These are phyloP conservation scores for Camellia sinensis DNA, from an alignment of 148 eudicot genomes.

Conservation along the genomic window DNA sequence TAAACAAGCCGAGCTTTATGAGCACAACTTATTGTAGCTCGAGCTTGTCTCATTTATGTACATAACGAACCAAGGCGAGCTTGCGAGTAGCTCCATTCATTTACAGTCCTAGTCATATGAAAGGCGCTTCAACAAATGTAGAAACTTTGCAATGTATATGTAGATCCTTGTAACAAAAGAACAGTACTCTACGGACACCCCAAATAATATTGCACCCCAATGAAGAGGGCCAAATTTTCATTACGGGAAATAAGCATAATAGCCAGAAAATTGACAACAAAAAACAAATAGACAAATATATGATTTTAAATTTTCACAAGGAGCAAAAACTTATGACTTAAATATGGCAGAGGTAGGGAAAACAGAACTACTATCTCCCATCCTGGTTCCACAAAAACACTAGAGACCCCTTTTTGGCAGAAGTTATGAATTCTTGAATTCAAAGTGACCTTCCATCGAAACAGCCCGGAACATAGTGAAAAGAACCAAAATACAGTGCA, in stretches of 20 bases:
- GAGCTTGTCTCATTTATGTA: too few species aligned
- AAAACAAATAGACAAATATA: neutral
- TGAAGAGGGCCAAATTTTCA: neutral
- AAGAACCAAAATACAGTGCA: too few species aligned
- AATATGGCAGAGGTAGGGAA: neutral
- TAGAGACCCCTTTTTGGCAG: neutral
- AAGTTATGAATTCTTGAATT: neutral
- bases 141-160: neutral
- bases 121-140: neutral
- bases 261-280: neutral
- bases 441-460: neutral
- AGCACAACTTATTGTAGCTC: too few species aligned
- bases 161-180: neutral
- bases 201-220: neutral
- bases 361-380: neutral
- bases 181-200: neutral
- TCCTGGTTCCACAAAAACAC: neutral
- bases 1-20: too few species aligned
- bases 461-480: too few species aligned
- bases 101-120: too few species aligned
- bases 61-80: too few species aligned
- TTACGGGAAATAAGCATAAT: neutral
- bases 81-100: too few species aligned
- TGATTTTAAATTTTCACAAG: too few species aligned
- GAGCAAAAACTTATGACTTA: neutral